Base-by-base conservation (phyloP, 2,329 filamentous ascomycete species). In the Penicillium sp. region DNA sequence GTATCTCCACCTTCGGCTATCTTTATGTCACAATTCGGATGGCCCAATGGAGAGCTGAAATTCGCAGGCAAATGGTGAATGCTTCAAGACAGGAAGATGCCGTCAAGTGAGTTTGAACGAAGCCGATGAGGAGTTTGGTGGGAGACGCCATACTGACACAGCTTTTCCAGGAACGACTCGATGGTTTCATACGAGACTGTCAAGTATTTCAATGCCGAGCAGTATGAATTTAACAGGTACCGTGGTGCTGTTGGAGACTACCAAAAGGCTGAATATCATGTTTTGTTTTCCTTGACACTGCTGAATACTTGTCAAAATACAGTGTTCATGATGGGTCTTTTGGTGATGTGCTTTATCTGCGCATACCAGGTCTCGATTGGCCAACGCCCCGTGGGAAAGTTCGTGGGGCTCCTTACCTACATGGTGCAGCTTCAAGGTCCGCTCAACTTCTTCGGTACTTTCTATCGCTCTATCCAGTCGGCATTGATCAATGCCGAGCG, bases 111-210 rank as follows among this genome's bases (percentile, higher is more conserved):
- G 81, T 77, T 18, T 10, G 22, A 36, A 27, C 21, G 4, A 40
- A 24, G 4, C 34, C 49, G 13, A 4, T 21, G 8, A 27, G n/a
- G 34, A 13, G 27, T 21, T 21, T 9, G 21, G 14, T 32, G 22
- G 18, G 40, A 10, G 7, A 45, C 13, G 1, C 14, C 45, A 31
- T 3, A 43, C 36, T 56, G 31, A 61, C 52, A 29, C 34, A 16
- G 21, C 38, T 13, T 27, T 11, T 36, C 3, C 58, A 83, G 81
- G 76, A 97, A 97, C 70, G 94, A 99, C 72, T 97, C 94, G 0
- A 94, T 99, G 79, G 92, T 94, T 58, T 96, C 92, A n/a, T 99
- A 97, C 72, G 94, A 99, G 77, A 93, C 89, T 2, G 90, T 93
- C 69, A 94, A 93, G 70, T 93, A 93, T 67, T 94, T 94, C 79